Base-by-base conservation (phyloP, 441 rosid genomes). In the Erodium moschatum region DNA sequence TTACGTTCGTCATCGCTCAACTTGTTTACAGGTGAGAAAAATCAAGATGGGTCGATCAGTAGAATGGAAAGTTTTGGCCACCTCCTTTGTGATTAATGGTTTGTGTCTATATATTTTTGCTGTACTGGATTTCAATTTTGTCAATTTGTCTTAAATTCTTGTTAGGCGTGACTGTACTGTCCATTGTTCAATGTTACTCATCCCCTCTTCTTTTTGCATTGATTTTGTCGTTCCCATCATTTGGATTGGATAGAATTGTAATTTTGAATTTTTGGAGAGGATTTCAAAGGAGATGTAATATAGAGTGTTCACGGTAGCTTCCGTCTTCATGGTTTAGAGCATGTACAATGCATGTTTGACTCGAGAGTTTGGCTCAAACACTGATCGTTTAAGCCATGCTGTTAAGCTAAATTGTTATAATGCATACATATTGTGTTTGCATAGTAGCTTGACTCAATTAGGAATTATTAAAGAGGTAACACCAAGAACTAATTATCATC, bases 101-200 rank as follows among this genome's bases (percentile, higher is more conserved):
- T 82, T 81, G 76, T 79, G 80, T 76, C 75, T 67, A 81, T 67
- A 81, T 69, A 44, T 10, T 42, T 71, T 40, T 71, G 60, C 69
- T 72, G 72, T 73, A 69, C 70, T 72, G 68, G 70, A 75, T 80
- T 81, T 79, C 85, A 82, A 71, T 81, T 83, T 83, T 81, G 86
- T 71, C 73, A 56, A 62, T 24, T 76, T 64, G 58, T 70, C 72
- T 63, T 67, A 35, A 70, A 73, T 79, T 76, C 31, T 46, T 66
- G 67, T 48, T 24, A 24, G 27, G 27, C 27, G 27, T 24, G 27
- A 24, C 27, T 24, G 27, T 24, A 69, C 70, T 69, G 56, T 48
- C 27, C 66, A 68, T 76, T 72, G 31, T 74, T 70, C 70, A 5
- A 40, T 40, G 11, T 40, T 40, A 40, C 8, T 40, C 7, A 40